A percentile compares a stretch with the other conserved stretches of the same genome.
phyloP scores from a whole-genome alignment of 2,329 filamentous ascomycete species.

The Alternaria incomplexa region DNA sequence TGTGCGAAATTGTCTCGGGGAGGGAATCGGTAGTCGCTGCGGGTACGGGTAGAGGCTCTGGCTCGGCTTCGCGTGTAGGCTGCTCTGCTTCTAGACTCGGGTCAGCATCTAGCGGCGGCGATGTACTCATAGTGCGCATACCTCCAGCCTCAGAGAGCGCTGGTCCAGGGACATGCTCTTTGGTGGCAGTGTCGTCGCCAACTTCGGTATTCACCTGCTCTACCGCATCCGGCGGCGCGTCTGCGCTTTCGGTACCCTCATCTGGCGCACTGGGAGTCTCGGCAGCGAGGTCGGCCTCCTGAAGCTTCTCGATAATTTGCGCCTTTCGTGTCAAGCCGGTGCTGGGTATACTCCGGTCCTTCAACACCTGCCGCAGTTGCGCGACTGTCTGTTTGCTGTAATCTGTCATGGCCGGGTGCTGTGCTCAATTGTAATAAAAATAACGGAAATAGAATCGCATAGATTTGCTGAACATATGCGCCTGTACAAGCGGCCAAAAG shows the following conservation, averaged over 20 bases:
- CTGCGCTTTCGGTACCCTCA: constrained; percentile 2
- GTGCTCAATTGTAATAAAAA: neutral
- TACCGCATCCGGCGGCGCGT: constrained; percentile 9
- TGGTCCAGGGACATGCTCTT: constrained; percentile 11
- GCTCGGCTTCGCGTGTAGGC: constrained; percentile 4
- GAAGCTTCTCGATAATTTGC: constrained; percentile 55
- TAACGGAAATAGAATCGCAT: neutral
- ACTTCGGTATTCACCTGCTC: constrained; percentile 10
- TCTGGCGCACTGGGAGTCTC: neutral
- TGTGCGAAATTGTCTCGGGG: constrained; percentile 29
- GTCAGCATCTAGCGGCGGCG: neutral
- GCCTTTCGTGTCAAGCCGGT: constrained; percentile 56
- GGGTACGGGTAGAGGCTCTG: constrained; percentile 11
- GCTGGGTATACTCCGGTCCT: constrained; percentile 54
- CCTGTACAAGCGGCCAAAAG: neutral
- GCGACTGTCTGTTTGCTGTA: constrained; percentile 57
- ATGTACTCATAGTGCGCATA: constrained; percentile 4
- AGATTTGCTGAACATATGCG: neutral
- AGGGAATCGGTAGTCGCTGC: constrained; percentile 22
- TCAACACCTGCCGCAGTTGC: constrained; percentile 54
- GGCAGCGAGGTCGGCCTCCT: constrained; percentile 32
- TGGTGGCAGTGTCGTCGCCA: neutral
- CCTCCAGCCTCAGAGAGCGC: constrained; percentile 32
- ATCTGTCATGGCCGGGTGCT: constrained; percentile 41
- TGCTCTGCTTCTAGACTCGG: constrained; percentile 13